These are phyloP conservation scores for Phytophthora pisi DNA, from an alignment of 352 stramenopile species.

Conservation along the genomic window DNA sequence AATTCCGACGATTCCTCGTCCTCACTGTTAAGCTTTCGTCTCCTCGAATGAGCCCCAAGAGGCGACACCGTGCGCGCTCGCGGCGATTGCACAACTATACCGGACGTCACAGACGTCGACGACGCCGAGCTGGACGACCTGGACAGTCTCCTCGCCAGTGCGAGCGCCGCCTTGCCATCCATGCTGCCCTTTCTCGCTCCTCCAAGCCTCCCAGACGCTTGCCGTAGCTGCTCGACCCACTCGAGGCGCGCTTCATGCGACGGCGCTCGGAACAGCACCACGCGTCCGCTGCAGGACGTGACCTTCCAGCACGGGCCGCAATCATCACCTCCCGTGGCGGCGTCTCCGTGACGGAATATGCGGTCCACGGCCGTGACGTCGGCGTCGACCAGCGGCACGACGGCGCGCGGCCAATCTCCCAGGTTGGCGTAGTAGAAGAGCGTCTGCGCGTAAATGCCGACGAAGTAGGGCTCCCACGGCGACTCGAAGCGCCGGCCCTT, in stretches of 20 bases:
- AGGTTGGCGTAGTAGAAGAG: constrained; percentile 75
- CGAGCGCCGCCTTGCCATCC: constrained; percentile 36
- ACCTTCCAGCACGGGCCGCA: constrained; percentile 81
- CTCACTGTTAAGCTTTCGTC: constrained; percentile 27
- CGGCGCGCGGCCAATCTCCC: constrained; percentile 51
- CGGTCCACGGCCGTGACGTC: constrained; percentile 61
- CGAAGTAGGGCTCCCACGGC: constrained; percentile 60
- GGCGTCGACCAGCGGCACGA: constrained; percentile 58
- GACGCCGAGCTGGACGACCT: constrained; percentile 39
- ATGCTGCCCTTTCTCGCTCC: constrained; percentile 27
- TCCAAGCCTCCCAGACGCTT: constrained; percentile 20
- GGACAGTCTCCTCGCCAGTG: constrained; percentile 33
- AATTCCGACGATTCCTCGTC: constrained; percentile 59
- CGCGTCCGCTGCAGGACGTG: constrained; percentile 55
- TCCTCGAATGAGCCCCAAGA: constrained; percentile 8
- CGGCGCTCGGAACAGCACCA: constrained; percentile 69
- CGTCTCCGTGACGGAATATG: constrained; percentile 49
- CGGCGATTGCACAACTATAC: constrained; percentile 26
- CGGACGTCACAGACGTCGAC: constrained; percentile 22
- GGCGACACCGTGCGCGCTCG: constrained; percentile 9
- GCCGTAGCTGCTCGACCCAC: constrained; percentile 61
- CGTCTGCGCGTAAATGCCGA: constrained; percentile 62
- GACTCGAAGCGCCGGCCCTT: constrained; percentile 76
- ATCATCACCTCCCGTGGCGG: constrained; percentile 37
- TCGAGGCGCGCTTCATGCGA: constrained; percentile 50